Base-by-base conservation (phyloP, 805 yeast species). In the Ogataea sp. region DNA sequence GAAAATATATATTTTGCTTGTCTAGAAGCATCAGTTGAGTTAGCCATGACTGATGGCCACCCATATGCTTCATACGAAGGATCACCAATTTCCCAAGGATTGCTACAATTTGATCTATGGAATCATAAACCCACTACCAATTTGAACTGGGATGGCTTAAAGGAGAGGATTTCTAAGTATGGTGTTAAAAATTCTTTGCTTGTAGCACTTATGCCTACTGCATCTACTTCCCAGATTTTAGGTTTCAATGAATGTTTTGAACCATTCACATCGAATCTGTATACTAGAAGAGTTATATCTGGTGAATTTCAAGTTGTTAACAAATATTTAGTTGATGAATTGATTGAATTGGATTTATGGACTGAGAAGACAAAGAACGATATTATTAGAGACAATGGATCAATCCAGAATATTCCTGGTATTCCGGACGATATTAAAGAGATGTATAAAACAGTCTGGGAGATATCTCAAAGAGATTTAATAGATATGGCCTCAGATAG, bases 141-240 rank as follows among this genome's bases (percentile, higher is more conserved):
- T 45, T 89, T 88, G 77, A 94, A 90, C 51, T 90, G 97, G 97
- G 83, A 75, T 46, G 46, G 61, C 6, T 61, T 87, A 50, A 87
- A 83, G 61, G 65, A 62, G 10, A 64, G 75, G 31, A 69, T 90
- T 44, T 63, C 64, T 38, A 59, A 64, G 45, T 62, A 76, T 52
- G 97, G 97, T 36, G 52, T 90, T 32, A 70, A 97, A 55, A 90
- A 90, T 67, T 90, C 97, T 4, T 64, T 90, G 41, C 60, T 89
- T 15, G 84, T 89, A 26, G 97, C 94, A 1, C 93, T 96, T 39
- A 90, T 90, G 97, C 97, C 97, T 33, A 90, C 97, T 15, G 97
- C 97, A 2, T 87, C 97, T 1, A 90, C 97, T 2, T 90, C 97
- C 3, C 97, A 88, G 66, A 89, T 90, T 38, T 68, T 90, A 38